Evolutionary conservation across 441 rosid genomes (phyloP).

Genomic region (Erodium texanum): DNA sequence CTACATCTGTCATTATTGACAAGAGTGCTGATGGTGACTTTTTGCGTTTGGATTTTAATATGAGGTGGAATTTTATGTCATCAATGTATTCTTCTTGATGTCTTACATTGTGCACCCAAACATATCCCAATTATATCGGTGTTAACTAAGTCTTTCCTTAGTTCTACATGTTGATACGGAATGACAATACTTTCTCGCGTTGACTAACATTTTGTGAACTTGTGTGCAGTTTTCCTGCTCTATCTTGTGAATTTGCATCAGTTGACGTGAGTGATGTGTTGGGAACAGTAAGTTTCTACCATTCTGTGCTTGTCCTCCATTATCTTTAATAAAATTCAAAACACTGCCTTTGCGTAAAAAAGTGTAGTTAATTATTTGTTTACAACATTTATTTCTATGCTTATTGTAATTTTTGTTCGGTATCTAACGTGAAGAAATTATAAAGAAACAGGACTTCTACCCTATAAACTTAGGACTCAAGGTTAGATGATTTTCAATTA

Average conservation of each 20-base stretch:
- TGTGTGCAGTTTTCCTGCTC: slow-evolving; percentile 78
- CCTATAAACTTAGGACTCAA: not conserved
- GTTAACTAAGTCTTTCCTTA: not conserved
- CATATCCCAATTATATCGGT: not conserved
- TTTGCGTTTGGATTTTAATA: slow-evolving; percentile 83
- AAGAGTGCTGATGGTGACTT: slow-evolving; percentile 85
- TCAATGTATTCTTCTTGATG: not conserved
- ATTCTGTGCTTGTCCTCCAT: slow-evolving; percentile 9
- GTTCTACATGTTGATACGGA: not conserved
- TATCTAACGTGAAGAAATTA: not conserved
- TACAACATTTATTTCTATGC: not conserved
- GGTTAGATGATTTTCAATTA: not conserved
- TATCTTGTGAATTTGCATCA: slow-evolving; percentile 97
- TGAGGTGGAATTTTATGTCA: slow-evolving; percentile 44
- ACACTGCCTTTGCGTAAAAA: not conserved
- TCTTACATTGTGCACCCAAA: not conserved
- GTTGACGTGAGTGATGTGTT: slow-evolving; percentile 88
- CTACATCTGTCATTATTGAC: slow-evolving; percentile 84
- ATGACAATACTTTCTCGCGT: not conserved
- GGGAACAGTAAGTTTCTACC: slow-evolving; percentile 84
- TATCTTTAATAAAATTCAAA: not conserved
- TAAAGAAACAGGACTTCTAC: too few species aligned
- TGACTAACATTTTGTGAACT: slow-evolving; percentile 18
- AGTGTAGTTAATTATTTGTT: not conserved
- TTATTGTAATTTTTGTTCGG: not conserved